Base-by-base conservation (phyloP, 225 moss, liverwort and hornwort genomes). In the Bryum argenteum region DNA sequence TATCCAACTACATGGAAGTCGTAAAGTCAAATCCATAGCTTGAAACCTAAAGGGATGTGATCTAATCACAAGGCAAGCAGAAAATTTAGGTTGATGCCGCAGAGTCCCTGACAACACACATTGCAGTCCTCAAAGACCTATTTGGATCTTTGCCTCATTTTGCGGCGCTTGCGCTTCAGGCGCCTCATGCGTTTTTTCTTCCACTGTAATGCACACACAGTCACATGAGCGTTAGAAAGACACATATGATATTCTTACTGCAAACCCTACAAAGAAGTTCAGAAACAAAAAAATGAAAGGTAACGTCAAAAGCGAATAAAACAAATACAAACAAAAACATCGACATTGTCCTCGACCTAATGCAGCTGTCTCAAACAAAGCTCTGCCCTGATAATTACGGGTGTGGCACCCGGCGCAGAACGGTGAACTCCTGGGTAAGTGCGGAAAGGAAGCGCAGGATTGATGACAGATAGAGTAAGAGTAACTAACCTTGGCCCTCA, bases 71-170 rank as follows among this genome's bases (percentile, higher is more conserved):
- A 55, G 40, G 40, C 55, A 5, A 40, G 55, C 41, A 68, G 23
- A 6, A 15, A 61, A 52, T 40, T 19, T 16, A 61, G 9, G 28
- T 60, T 33, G 6, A 33, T 14, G 33, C 8, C 1, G 17, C 7
- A 37, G 39, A 37, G n/a, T 44, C 26, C 20, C 26, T 23, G 19
- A 13, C 63, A 21, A 41, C 63, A 18, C 11, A 15, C 18, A 15
- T 3, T 24, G 24, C 26, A 26, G 4, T 37, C 55, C 43, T 47
- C 26, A 70, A 8, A 43, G n/a, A 72, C 28, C 72, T 78, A 78
- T 16, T 78, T 78, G n/a, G 72, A 72, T 72, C 78, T 78, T 71
- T 78, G 78, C 58, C 72, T 78, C 72, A 78, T 78, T 65, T 72
- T 78, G 14, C 72, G 66, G 56, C 72, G 64, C 78, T 78, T 78